These are phyloP conservation scores for Vicia sativa DNA, from an alignment of 306 rosid genomes.

Conservation along the genomic window DNA sequence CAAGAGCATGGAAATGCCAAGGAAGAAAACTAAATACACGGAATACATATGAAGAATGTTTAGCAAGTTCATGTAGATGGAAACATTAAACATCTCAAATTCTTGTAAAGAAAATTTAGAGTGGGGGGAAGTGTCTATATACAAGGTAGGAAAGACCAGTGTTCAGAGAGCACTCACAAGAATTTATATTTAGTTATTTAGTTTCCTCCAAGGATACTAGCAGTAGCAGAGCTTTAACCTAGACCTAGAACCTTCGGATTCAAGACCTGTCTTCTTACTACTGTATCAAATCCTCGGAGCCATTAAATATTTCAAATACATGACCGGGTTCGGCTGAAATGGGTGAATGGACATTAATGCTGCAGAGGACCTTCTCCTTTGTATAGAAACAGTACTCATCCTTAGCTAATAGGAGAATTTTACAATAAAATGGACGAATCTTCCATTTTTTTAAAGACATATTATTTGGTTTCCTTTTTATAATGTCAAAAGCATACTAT, in stretches of 20 bases:
- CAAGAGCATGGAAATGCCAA: background rate
- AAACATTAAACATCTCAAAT: conserved; percentile 19
- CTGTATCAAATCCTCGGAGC: background rate
- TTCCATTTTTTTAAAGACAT: background rate
- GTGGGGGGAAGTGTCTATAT: too few species aligned
- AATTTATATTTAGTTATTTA: too few species aligned
- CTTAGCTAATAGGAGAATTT: background rate
- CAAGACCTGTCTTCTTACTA: too few species aligned
- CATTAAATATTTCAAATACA: conserved; percentile 18
- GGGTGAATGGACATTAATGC: background rate
- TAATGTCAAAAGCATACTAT: conserved; percentile 1
- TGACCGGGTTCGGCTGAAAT: background rate
- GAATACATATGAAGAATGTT: conserved; percentile 25
- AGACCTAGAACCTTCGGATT: too few species aligned
- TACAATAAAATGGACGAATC: background rate
- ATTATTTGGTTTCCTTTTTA: background rate
- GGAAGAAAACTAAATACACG: background rate
- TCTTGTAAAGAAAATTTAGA: background rate
- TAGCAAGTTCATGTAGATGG: background rate
- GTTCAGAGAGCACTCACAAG: too few species aligned
- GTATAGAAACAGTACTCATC: background rate
- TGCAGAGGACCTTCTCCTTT: conserved; percentile 2
- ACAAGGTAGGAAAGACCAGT: too few species aligned
- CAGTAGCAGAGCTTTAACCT: too few species aligned
- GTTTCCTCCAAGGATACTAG: too few species aligned